Base-by-base conservation (phyloP, 2,329 filamentous ascomycete species). In the Paraphaeosphaeria minitans region DNA sequence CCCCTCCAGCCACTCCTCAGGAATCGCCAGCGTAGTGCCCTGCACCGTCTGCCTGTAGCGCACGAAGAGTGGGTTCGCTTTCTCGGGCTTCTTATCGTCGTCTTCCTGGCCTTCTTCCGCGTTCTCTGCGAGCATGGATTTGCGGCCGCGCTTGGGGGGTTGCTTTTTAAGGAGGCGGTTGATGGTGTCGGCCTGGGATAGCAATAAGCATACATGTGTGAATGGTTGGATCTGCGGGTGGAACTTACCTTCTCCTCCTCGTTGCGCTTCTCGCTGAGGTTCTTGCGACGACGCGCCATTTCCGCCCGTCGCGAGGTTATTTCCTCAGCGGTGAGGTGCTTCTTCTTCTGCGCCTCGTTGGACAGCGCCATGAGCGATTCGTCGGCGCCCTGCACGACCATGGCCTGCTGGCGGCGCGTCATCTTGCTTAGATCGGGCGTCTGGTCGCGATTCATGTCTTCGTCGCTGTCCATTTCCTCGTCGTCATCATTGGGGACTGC, bases 121-220 rank as follows among this genome's bases (percentile, higher is more conserved):
- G 45, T 75, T 75, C 13, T 75, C 73, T 27, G 77, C 74, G 57
- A 86, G 86, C 37, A 39, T 39, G n/a, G 77, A 71, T 39, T 51
- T 51, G 4, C 79, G 79, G 22, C 79, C 78, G 41, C 81, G 79
- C 76, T 94, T 93, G 24, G 91, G 89, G 0, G 91, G 90, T 74
- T 93, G 91, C 73, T 93, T 93, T 77, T 93, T 93, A 53, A 95
- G 86, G 1, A 95, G 86, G 70, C 93, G 93, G 81, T 95, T 93
- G 84, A 95, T 94, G 0, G 91, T 95, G 81, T 94, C 91, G 85
- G 92, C 91, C 90, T 93, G 59, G n/a, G n/a, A 22, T 1, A 16
- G n/a, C 19, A 41, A 39, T 74, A 52, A 71, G 66, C 45, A 51
- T 51, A 35, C 29, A 48, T 37, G 19, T 45, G 35, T 21, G 43